Conservation (phyloP, 2,329 filamentous ascomycete genomes). For the Colletotrichum tropicale region DNA sequence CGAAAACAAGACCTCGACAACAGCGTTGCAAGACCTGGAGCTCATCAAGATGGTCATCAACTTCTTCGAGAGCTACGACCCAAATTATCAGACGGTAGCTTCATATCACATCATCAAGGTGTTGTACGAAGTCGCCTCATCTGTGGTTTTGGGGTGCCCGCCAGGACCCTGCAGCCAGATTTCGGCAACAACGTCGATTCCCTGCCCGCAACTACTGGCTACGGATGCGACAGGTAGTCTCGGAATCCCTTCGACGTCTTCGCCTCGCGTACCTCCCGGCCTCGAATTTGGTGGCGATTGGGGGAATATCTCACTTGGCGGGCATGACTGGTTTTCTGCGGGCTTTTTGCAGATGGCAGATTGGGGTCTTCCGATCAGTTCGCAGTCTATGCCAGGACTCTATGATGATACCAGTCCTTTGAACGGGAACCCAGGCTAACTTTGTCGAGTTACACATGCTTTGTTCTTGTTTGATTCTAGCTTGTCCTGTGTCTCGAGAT, state of each 20-base stretch:
- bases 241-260: background rate
- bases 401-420: background rate
- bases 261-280: background rate
- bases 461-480: background rate
- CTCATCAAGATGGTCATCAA: constrained; percentile 9
- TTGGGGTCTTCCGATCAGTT: background rate
- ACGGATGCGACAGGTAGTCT: background rate
- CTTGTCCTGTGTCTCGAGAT: background rate
- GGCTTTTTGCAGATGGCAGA: background rate
- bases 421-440: background rate
- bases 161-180: background rate
- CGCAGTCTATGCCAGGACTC: background rate
- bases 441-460: fast-evolving
- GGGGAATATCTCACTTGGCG: background rate
- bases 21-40: background rate
- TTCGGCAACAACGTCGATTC: background rate
- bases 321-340: background rate
- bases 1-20: background rate
- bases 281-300: background rate
- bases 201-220: background rate
- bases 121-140: background rate
- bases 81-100: background rate
- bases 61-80: constrained; percentile 16
- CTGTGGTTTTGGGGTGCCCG: background rate
- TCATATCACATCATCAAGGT: constrained; percentile 1